Base-by-base conservation (phyloP, 2,329 filamentous ascomycete genomes). In the Coniella lustricola region DNA sequence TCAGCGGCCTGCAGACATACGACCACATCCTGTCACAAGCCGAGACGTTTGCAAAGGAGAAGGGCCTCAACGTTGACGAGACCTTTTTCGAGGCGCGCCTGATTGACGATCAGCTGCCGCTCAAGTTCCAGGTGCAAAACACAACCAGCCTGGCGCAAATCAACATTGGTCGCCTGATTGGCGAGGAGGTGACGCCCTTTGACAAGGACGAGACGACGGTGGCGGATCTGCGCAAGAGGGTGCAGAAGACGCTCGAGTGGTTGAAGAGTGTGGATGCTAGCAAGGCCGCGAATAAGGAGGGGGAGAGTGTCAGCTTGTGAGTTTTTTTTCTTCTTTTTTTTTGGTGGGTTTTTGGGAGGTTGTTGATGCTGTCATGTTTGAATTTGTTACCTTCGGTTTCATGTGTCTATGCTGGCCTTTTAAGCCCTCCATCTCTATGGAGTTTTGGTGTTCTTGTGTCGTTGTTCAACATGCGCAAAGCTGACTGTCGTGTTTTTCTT, bases 121-220 rank as follows among this genome's bases (percentile, higher is more conserved):
- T 67, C 21, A 55, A 54, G 14, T 66, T 67, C 54, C 62, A 66
- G 49, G 58, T 66, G 8, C 60, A 65, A 29, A 62, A 59, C 48
- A 57, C 60, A 7, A 62, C 61, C 29, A 54, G 51, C 42, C 54
- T 56, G 4, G 59, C 61, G 16, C 56, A 53, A 43, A 52, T 57
- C 40, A 55, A 56, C 44, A 20, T 66, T 7, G 55, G 48, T 33
- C 55, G 63, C 17, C 50, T 64, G 37, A 56, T 53, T 1, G 60
- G 60, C 17, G 43, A 48, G 20, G 46, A 58, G 7, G 42, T 56
- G 18, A 52, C 56, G 7, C 46, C 55, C 0, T 59, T 53, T 34
- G 59, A 57, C 34, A 56, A 61, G 8, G 49, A 54, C 3, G 52
- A 54, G 43, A 46, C 46, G 52, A 54, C 52, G 1, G 38, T 54